These are phyloP conservation scores for Coemansia furcata DNA, from an alignment of 192 early-diverging fungal genomes.

Conservation along the genomic window DNA sequence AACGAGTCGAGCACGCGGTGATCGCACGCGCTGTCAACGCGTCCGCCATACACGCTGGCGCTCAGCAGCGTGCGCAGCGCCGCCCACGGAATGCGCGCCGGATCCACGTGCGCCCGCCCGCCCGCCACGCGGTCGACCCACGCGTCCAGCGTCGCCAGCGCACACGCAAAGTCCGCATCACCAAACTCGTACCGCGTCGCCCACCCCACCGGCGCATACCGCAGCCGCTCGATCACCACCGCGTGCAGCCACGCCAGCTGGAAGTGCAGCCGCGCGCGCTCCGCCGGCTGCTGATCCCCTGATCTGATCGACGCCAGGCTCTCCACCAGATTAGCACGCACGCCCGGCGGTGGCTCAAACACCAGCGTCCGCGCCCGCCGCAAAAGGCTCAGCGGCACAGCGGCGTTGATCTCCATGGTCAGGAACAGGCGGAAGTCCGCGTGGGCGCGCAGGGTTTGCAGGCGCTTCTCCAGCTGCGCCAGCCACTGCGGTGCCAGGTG, in stretches of 20 bases:
- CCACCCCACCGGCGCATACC: conserved; percentile 98
- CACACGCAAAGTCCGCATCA: conserved; percentile 95
- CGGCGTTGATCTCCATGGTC: conserved; percentile 97
- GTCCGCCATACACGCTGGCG: conserved; percentile 94
- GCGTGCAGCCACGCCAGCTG: conserved; percentile 96
- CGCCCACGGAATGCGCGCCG: conserved; percentile 94
- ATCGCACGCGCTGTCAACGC: conserved; percentile 92
- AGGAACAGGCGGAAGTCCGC: conserved; percentile 90
- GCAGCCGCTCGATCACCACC: conserved; percentile 90
- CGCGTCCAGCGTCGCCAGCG: conserved; percentile 79
- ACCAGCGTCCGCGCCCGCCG: conserved; percentile 87
- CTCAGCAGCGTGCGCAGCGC: conserved; percentile 84
- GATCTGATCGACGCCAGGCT: conserved; percentile 64
- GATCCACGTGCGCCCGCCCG: conserved; percentile 86
- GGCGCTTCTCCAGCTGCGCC: conserved; percentile 89
- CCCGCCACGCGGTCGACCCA: conserved; percentile 85
- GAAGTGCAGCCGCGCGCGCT: conserved; percentile 89
- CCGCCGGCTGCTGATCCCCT: conserved; percentile 58
- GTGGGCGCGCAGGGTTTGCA: conserved; percentile 83
- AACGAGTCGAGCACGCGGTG: conserved; percentile 83
- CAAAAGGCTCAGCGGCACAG: conserved; percentile 89
- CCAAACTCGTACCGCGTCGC: conserved; percentile 97
- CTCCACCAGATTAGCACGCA: conserved; percentile 89
- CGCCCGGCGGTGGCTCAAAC: conserved; percentile 95
- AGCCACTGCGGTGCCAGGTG: conserved; percentile 95